Base-by-base conservation (phyloP, 2,329 filamentous ascomycete species). In the Epichloe festucae region DNA sequence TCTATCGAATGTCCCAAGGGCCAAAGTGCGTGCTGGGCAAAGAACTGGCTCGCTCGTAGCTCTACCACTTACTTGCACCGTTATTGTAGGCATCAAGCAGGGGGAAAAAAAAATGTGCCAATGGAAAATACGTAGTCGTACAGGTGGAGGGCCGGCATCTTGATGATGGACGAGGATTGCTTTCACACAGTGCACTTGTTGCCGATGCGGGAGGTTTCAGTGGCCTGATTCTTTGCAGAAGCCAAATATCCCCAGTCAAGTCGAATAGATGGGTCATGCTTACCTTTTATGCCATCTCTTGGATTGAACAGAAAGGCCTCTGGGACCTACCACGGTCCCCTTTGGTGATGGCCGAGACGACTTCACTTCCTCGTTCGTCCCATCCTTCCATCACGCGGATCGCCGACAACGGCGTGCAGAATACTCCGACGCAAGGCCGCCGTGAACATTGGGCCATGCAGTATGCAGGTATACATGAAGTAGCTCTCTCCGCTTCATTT, bases 31-130 rank as follows among this genome's bases (percentile, higher is more conserved):
- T 17, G 17, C 12, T 17, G 7, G 17, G 42, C 31, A 34, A 27
- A 39, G 38, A 31, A 34, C 11, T 35, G 40, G 27, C 50, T 43
- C 36, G 42, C 46, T n/a, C 10, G 23, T 27, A 5, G 46, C 19
- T 5, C 38, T 7, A 2, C 7, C 14, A 78, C 81, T 68, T 71
- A 87, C 83, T 87, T 60, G 84, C 84, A 66, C 84, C 84, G 66
- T 87, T 88, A 75, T 88, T 88, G 76, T 74, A 87, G 55, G 84
- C 84, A 69, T 88, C 84, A 48, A 87, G 79, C 67, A 87, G 68
- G 70, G 84, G 17, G 2, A 17, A 17, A 84, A 74, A 88, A 87
- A 61, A 83, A 70, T 27, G 83, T 87, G 79, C 84, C 84, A 59
- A 87, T 82, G 71, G 73, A 84, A 65, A 88, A 87, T 62, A 88